These are phyloP conservation scores for Diaporthe batatas DNA, from an alignment of 2,329 filamentous ascomycete genomes.

Conservation along the genomic window DNA sequence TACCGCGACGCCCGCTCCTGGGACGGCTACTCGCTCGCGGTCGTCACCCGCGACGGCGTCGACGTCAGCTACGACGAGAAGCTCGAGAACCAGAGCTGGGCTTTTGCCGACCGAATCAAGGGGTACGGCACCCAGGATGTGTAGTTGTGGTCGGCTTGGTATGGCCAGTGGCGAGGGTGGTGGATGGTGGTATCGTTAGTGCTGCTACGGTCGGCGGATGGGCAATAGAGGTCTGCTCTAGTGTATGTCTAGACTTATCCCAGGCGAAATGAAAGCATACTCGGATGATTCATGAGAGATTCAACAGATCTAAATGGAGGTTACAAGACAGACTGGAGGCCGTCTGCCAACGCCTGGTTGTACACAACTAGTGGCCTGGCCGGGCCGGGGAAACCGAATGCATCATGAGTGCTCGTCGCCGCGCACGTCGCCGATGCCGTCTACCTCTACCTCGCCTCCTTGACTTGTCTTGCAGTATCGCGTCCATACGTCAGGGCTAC, in stretches of 20 bases:
- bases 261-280: conserved; percentile 1
- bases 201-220: not conserved
- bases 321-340: not conserved
- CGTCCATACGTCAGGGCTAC: not conserved
- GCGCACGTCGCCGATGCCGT: not conserved
- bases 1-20: conserved; percentile 95
- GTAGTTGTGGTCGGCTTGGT: conserved; percentile 49
- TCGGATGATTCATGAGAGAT: conserved; percentile 14
- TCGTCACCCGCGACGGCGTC: conserved; percentile 90
- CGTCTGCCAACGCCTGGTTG: not conserved
- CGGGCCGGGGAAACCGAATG: not conserved
- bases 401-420: not conserved
- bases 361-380: not conserved
- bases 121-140: conserved; percentile 92
- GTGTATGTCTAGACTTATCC: conserved; percentile 22
- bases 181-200: not conserved
- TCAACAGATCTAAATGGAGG: not conserved
- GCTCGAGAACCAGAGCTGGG: conserved; percentile 97
- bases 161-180: not conserved
- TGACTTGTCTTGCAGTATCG: not conserved
- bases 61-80: conserved; percentile 87
- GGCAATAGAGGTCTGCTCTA: not conserved
- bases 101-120: conserved; percentile 93
- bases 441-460: no score
- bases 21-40: conserved; percentile 90